phyloP scores from a whole-genome alignment of 164 flowering plant species.

The Echeveria elegans region DNA sequence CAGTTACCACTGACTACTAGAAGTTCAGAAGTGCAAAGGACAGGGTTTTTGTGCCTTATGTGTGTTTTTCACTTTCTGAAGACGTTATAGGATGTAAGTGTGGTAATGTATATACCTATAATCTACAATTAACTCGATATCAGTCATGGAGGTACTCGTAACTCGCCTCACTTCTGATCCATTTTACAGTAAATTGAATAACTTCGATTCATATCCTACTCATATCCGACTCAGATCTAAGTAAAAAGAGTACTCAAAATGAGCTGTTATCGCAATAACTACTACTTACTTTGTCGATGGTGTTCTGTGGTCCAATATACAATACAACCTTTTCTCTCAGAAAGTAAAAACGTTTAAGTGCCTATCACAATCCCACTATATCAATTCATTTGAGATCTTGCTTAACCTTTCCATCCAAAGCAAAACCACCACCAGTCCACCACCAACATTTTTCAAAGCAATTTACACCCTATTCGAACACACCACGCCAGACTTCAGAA shows the following conservation, averaged over 20 bases:
- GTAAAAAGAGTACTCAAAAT: background rate
- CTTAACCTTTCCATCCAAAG: background rate
- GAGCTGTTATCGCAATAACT: slow-evolving; percentile 1
- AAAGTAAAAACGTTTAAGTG: background rate
- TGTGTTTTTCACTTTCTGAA: background rate
- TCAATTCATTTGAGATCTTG: background rate
- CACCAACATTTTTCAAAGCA: background rate
- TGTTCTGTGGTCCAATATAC: background rate
- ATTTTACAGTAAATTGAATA: too few relatives aligned
- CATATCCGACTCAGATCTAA: background rate
- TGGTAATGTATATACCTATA: background rate
- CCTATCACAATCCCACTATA: background rate
- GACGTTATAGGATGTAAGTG: background rate
- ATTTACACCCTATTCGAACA: background rate
- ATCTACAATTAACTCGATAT: background rate
- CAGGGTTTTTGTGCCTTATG: background rate
- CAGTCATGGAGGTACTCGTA: background rate
- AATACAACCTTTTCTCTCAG: background rate
- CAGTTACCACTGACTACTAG: background rate
- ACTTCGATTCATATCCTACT: too few relatives aligned
- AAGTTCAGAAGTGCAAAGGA: background rate
- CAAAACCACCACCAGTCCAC: background rate
- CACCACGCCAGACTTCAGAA: too few relatives aligned
- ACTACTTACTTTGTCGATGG: background rate
- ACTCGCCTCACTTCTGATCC: too few relatives aligned